phyloP scores from a whole-genome alignment of 164 flowering plant genomes.

The Umbilicus rupestris region DNA sequence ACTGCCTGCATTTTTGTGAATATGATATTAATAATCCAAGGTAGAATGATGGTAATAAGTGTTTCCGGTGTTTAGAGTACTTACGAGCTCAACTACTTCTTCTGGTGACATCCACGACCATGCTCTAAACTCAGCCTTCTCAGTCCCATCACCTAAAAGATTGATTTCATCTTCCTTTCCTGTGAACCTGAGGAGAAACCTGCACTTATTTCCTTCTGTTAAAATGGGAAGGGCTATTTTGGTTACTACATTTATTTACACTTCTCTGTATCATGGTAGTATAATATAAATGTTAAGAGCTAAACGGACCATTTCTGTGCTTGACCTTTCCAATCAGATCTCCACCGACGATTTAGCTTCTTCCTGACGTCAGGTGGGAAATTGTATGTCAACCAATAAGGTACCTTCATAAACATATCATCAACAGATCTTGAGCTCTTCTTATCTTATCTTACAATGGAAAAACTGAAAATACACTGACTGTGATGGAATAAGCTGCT shows the following conservation, averaged over 20 bases:
- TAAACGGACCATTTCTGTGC: slow-evolving; percentile 81
- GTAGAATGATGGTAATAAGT: neutral
- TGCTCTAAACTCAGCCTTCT: slow-evolving; percentile 81
- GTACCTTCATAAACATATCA: slow-evolving; percentile 38
- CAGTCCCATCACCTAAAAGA: slow-evolving; percentile 88
- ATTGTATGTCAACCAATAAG: slow-evolving; percentile 88
- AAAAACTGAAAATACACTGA: too few relatives aligned
- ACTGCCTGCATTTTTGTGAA: slow-evolving; percentile 56
- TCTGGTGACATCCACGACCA: slow-evolving; percentile 94
- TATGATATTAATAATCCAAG: neutral
- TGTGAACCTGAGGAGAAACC: slow-evolving; percentile 82
- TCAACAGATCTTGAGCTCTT: too few relatives aligned
- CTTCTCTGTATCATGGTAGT: neutral
- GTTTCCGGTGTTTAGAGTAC: slow-evolving; percentile 15
- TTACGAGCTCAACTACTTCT: slow-evolving; percentile 53
- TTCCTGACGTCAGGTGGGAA: slow-evolving; percentile 80
- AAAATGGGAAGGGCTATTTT: neutral
- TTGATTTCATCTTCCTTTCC: slow-evolving; percentile 86
- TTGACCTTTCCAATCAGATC: slow-evolving; percentile 93
- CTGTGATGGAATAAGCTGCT: too few relatives aligned
- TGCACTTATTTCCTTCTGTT: slow-evolving; percentile 15
- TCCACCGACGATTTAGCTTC: slow-evolving; percentile 68
- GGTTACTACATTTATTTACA: neutral
- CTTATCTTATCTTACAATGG: too few relatives aligned
- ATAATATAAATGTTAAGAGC: neutral